A percentile compares a stretch with the other conserved stretches of the same genome.
phyloP scores from a whole-genome alignment of 768 basidiomycete genomes.

The Galerina sulciceps region DNA sequence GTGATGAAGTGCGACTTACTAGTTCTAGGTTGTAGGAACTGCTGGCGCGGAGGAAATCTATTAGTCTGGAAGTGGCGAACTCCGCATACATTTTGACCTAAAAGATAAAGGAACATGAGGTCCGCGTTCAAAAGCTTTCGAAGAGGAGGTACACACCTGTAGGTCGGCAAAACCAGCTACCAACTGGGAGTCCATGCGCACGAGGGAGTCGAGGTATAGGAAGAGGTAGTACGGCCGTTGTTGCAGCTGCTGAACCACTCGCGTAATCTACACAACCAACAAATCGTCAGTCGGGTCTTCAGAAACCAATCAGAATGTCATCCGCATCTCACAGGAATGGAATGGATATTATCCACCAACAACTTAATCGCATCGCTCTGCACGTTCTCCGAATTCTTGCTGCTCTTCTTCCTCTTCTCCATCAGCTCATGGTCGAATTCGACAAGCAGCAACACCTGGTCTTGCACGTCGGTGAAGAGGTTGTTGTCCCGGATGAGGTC shows the following conservation, averaged over 20 bases:
- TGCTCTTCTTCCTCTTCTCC: slow-evolving; percentile 49
- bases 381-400: slow-evolving; percentile 35
- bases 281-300: neutral
- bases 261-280: slow-evolving; percentile 59
- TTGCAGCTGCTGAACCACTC: slow-evolving; percentile 88
- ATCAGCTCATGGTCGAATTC: slow-evolving; percentile 93
- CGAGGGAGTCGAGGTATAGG: slow-evolving; percentile 89
- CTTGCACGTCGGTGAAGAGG: slow-evolving; percentile 92
- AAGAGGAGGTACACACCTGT: slow-evolving; percentile 52
- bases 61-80: slow-evolving; percentile 74
- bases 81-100: slow-evolving; percentile 93
- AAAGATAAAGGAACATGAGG: neutral
- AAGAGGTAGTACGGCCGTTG: slow-evolving; percentile 82
- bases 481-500: slow-evolving; percentile 93
- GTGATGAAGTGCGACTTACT: slow-evolving; percentile 40
- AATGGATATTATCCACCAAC: slow-evolving; percentile 93
- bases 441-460: slow-evolving; percentile 89
- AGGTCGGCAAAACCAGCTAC: slow-evolving; percentile 83
- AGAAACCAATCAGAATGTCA: neutral
- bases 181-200: slow-evolving; percentile 83
- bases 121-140: neutral
- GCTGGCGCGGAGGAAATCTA: slow-evolving; percentile 91
- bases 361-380: slow-evolving; percentile 83
- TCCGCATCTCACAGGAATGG: slow-evolving; percentile 77
- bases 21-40: slow-evolving; percentile 89